These are phyloP conservation scores for Neobulgaria alba DNA, from an alignment of 2,329 filamentous ascomycete species.

Conservation along the genomic window DNA sequence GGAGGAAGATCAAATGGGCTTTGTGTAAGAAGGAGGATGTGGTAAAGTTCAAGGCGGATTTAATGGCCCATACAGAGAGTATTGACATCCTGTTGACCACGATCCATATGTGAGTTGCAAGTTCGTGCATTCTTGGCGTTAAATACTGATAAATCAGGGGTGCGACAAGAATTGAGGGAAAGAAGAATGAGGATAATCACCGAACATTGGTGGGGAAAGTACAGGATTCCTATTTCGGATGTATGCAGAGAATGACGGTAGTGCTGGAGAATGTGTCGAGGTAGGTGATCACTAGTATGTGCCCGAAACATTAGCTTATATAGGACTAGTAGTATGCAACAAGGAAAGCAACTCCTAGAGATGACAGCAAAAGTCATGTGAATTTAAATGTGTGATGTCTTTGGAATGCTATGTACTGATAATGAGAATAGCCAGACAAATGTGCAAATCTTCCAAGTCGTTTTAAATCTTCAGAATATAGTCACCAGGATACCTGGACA, in stretches of 20 bases:
- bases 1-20: conserved; percentile 25
- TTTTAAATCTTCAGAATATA: conserved; percentile 18
- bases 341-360: conserved; percentile 7
- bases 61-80: conserved; percentile 21
- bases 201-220: conserved; percentile 6
- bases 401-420: neutral
- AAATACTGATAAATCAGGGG: neutral
- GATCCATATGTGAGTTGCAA: conserved; percentile 7
- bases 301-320: neutral
- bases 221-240: conserved; percentile 15
- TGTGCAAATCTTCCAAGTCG: conserved; percentile 19
- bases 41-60: conserved; percentile 19
- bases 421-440: conserved; percentile 15
- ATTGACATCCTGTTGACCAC: conserved; percentile 25
- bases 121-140: neutral
- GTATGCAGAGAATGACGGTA: conserved; percentile 12
- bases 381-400: neutral
- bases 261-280: conserved; percentile 7
- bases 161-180: conserved; percentile 6
- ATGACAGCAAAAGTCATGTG: conserved; percentile 10
- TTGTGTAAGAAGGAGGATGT: conserved; percentile 25
- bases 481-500: conserved; percentile 20
- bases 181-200: conserved; percentile 6
- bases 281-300: neutral
- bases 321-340: neutral